Base-by-base conservation (phyloP, 176 grass and related monocot species). In the Hordeum marinum region DNA sequence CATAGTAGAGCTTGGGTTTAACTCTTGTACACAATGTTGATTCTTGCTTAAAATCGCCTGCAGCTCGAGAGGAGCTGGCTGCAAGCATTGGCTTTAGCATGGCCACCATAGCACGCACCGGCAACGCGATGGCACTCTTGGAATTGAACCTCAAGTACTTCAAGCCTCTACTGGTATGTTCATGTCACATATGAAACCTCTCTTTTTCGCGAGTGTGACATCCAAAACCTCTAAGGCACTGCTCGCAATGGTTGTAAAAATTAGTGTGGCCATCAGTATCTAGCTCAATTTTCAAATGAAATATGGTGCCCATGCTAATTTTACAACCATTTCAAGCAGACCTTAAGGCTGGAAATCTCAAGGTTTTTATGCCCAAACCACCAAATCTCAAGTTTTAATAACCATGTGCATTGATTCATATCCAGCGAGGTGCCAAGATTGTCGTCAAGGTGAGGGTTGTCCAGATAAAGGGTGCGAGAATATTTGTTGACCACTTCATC, bases 1-100 rank as follows among this genome's bases (percentile, higher is more conserved):
- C 20, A 57, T 3, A 8, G 3, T 21, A 57, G 10, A 54, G 31
- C 18, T 26, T 35, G 21, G 42, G 12, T 9, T 70, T 18, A 18
- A 52, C 48, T 52, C 15, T 52, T 7, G 54, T 21, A 57, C 54
- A 57, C 7, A 9, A 18, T 57, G 54, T 57, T 57, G 54, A 57
- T 21, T 57, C 54, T 8, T 57, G 18, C 54, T 57, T 57, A 21
- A 57, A 57, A 57, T 21, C 20, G 0, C 14, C 0, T 77, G 21
- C 85, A 97, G 92, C 83, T 62, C 87, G 92, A 11, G 88, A 97
- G 48, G 90, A 89, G 87, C 43, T 92, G 32, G 18, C 80, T 14
- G 75, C 86, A 36, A 52, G 72, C 14, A 31, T 94, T 58, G 90
- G 94, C 29, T 41, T 92, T 34, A 78, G 74, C 72, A 66, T 50